Evolutionary conservation across 2,329 filamentous ascomycete genomes (phyloP).

Genomic region (Paecilomyces niveus): DNA sequence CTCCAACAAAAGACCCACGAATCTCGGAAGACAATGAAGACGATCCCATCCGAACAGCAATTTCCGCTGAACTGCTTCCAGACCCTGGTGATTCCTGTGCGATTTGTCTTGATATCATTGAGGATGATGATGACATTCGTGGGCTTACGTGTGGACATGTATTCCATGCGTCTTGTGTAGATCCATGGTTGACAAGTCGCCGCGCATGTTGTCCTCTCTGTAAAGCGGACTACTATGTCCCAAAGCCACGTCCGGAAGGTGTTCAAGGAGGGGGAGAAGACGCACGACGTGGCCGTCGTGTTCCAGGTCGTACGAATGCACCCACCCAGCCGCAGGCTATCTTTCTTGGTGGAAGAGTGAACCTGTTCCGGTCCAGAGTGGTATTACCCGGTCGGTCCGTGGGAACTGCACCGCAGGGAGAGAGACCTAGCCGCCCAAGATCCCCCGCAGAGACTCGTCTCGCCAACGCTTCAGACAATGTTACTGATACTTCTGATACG

Average conservation of each 20-base stretch:
- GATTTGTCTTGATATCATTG: slow-evolving; percentile 89
- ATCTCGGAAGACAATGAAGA: slow-evolving; percentile 65
- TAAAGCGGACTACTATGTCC: slow-evolving; percentile 95
- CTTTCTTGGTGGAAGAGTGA: slow-evolving; percentile 24
- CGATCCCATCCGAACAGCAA: slow-evolving; percentile 71
- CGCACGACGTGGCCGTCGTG: slow-evolving; percentile 25
- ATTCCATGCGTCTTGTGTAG: slow-evolving; percentile 91
- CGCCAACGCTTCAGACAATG: background rate
- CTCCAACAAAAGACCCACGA: slow-evolving; percentile 43
- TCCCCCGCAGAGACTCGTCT: slow-evolving; percentile 10
- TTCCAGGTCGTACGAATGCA: slow-evolving; percentile 15
- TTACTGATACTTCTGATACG: background rate
- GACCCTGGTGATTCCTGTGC: slow-evolving; percentile 89
- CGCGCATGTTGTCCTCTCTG: slow-evolving; percentile 94
- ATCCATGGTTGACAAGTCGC: slow-evolving; percentile 91
- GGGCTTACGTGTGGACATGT: slow-evolving; percentile 95
- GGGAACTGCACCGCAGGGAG: slow-evolving; percentile 18
- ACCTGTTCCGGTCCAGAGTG: slow-evolving; percentile 26
- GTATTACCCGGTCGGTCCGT: slow-evolving; percentile 31
- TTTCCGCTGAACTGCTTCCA: slow-evolving; percentile 72
- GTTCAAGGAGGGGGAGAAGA: slow-evolving; percentile 17
- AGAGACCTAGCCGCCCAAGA: slow-evolving; percentile 16
- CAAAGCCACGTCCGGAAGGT: slow-evolving; percentile 70
- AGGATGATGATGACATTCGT: slow-evolving; percentile 92
- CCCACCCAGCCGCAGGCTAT: slow-evolving; percentile 27